Evolutionary conservation across 495 filamentous ascomycete species (phyloP), one percentile per base, ranked within the genome.

Genomic region (Viridothelium virens): DNA sequence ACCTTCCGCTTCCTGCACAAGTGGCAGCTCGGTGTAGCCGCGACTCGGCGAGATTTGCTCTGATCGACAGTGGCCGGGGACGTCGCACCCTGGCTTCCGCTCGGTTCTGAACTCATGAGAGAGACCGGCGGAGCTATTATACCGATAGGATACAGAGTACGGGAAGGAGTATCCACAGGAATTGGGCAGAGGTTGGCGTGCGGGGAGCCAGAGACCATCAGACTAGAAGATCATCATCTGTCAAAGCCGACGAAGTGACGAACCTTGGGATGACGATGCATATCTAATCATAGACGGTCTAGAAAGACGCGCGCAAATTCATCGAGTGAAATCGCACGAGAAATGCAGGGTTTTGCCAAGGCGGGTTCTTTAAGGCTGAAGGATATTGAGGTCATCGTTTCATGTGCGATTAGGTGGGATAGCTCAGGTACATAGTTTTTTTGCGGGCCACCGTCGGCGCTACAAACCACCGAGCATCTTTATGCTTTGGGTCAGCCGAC

Each of bases 1-100:
- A 59, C 53, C 31, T 59, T 59, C 36, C 53, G 53, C 31, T 59
- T 59, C 14, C 53, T 59, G 2, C 53, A 59, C 2, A 59, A 59
- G 36, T 59, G n/a, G 31, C 53, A 59, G 31, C 53, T 59, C 0
- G 53, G 53, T 36, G 53, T 59, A 6, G 25, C 36, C 3, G 18
- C 3, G 3, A 7, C 25, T 59, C 53, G 53, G 5, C 25, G 53
- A 36, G 2, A 9, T 18, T 10, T 59, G 53, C 36, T 31, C 5
- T 18, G 53, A 36, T 59, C 53, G 33, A 6, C 53, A 59, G 53
- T 34, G 31, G 25, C 53, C 3, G 31, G 7, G 36, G 48, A 16
- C 12, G 48, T 14, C n/a, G 25, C n/a, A 59, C 25, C 18, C 18
- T 33, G 31, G 11, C 10, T 31, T 59, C 53, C 36, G 18, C 25